phyloP scores from a whole-genome alignment of 768 basidiomycete genomes.

The Rhodocollybia butyracea region DNA sequence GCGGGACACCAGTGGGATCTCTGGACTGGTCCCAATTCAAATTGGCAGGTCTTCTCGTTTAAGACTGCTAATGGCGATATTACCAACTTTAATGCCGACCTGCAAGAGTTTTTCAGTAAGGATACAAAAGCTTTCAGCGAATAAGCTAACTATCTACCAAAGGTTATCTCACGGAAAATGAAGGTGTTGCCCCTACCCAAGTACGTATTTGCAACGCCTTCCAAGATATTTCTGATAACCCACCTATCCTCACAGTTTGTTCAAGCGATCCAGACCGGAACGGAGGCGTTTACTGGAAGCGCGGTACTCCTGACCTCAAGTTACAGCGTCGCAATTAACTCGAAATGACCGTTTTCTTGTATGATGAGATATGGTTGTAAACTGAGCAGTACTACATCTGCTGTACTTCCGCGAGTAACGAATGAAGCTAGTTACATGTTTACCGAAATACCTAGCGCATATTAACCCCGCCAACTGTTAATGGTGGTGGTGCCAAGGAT shows the following conservation, averaged over 20 bases:
- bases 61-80: conserved; percentile 46
- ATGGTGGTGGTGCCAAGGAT: too few relatives aligned
- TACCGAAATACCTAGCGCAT: too few relatives aligned
- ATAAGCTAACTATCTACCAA: not conserved
- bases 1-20: conserved; percentile 54
- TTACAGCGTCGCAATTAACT: conserved; percentile 37
- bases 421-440: not conserved
- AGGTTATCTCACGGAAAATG: conserved; percentile 44
- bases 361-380: too few relatives aligned
- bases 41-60: conserved; percentile 58
- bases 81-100: conserved; percentile 46
- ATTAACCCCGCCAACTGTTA: too few relatives aligned
- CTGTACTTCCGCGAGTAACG: too few relatives aligned
- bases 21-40: conserved; percentile 50
- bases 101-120: conserved; percentile 55
- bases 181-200: conserved; percentile 47
- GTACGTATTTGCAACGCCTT: too few relatives aligned
- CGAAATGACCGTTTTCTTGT: too few relatives aligned
- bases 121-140: too few relatives aligned
- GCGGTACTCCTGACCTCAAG: conserved; percentile 41
- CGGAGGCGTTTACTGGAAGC: conserved; percentile 50
- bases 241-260: conserved; percentile 45
- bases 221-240: too few relatives aligned
- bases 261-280: conserved; percentile 53
- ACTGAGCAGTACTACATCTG: too few relatives aligned